Base-by-base conservation (phyloP, 768 basidiomycete genomes). In the Lactarius evosmus region DNA sequence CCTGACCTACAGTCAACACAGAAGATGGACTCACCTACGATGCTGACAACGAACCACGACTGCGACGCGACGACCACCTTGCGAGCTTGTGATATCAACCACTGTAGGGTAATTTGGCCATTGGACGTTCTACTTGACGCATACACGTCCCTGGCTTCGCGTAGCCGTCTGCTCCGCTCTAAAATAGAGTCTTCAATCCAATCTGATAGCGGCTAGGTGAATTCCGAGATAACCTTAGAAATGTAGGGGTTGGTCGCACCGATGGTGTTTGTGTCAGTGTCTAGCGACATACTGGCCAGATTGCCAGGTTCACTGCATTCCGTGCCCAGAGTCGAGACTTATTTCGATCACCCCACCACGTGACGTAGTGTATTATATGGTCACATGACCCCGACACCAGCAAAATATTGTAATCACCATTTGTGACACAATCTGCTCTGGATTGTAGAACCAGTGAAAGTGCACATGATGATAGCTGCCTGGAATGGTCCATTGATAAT, bases 121-220 rank as follows among this genome's bases (percentile, higher is more conserved):
- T 77, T 75, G 22, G 84, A 78, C 51, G 80, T 79, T 68, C 81
- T 77, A 62, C 71, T 76, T 30, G 76, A 74, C 46, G 73, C 71
- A 67, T 81, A 76, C 12, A 79, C 71, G 27, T 78, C 78, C 55
- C 79, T 80, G n/a, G 82, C 78, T 67, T 82, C 81, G 63, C 86
- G 82, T 69, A 89, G 78, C 27, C 93, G 86, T 69, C 91, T 79
- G 66, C 88, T 89, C 30, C 94, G 83, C 72, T 98, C 96, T 34
- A 91, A 82, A 49, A 95, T 85, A 3, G 94, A 92, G 76, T 98
- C 96, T 71, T 97, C 91, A 54, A 98, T 91, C 96, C 96, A 98
- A 74, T 98, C 96, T 97, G 34, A 61, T 6, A 30, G 3, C 32
- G 32, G 49, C 22, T 7, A 30, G 8, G 36, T 65, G 49, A 61